Conservation (phyloP, 2,329 filamentous ascomycete genomes). For the Macrophomina pseudophaseolina region DNA sequence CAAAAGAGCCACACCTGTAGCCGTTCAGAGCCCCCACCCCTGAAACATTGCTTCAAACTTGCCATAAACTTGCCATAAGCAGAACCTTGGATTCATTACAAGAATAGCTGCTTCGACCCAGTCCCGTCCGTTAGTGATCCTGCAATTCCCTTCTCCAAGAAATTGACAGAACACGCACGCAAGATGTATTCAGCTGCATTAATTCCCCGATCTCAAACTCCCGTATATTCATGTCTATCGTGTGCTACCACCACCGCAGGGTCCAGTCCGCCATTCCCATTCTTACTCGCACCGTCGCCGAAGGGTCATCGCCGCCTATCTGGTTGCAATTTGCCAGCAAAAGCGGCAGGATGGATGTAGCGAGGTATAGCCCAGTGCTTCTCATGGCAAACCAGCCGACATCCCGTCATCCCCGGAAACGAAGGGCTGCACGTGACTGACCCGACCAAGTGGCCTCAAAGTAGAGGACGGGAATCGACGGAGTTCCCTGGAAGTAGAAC, state of each 20-base stretch:
- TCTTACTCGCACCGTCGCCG: not conserved
- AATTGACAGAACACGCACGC: not conserved
- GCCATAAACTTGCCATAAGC: too few relatives aligned
- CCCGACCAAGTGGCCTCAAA: not conserved
- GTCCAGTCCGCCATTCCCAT: not conserved
- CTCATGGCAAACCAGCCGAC: not conserved
- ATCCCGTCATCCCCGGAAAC: not conserved
- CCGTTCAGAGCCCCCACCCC: too few relatives aligned
- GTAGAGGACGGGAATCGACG: not conserved
- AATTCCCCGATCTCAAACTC: conserved; percentile 14
- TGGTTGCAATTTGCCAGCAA: not conserved
- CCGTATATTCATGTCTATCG: conserved; percentile 26
- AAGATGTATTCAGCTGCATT: not conserved
- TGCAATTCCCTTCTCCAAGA: too few relatives aligned
- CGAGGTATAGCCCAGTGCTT: not conserved
- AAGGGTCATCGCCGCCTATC: not conserved
- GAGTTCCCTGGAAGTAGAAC: conserved; percentile 1
- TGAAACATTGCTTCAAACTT: too few relatives aligned
- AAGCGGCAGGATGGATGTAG: not conserved
- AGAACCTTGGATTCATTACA: too few relatives aligned
- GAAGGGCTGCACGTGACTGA: not conserved
- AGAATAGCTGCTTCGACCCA: too few relatives aligned
- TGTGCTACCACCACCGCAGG: conserved; percentile 9
- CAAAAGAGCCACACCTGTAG: too few relatives aligned
- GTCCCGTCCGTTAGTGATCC: too few relatives aligned